These are phyloP conservation scores for Galeopsis tetrahit DNA, from an alignment of 257 asterid genomes.

Conservation along the genomic window DNA sequence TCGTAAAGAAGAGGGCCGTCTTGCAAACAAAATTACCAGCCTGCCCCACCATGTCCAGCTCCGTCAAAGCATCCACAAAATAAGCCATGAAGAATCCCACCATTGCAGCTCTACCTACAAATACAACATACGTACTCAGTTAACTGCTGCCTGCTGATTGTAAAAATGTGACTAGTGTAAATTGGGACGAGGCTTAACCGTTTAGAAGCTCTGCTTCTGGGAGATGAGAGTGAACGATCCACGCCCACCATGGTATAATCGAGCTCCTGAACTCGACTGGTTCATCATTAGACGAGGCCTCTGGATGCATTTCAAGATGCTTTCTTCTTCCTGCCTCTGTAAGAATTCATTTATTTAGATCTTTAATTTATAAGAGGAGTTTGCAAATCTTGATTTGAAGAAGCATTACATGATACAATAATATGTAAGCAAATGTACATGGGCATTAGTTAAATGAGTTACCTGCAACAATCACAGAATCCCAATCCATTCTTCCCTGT, in stretches of 20 bases:
- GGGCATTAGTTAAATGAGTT: too few species aligned
- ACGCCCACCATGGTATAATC: slow-evolving; percentile 76
- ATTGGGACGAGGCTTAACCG: slow-evolving; percentile 36
- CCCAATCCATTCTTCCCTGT: slow-evolving; percentile 74
- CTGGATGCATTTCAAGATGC: slow-evolving; percentile 60
- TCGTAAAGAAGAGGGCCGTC: slow-evolving; percentile 47
- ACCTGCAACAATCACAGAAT: slow-evolving; percentile 70
- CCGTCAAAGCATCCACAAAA: slow-evolving; percentile 62
- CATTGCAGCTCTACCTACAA: slow-evolving; percentile 78
- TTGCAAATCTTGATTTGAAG: too few species aligned
- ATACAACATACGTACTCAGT: neutral
- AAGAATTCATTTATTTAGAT: neutral
- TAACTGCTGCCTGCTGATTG: neutral
- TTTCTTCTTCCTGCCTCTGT: slow-evolving; percentile 72
- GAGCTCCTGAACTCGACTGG: slow-evolving; percentile 70
- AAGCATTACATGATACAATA: too few species aligned
- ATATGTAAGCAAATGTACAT: too few species aligned
- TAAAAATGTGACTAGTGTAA: neutral
- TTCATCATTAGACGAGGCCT: slow-evolving; percentile 61
- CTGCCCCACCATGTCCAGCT: slow-evolving; percentile 65
- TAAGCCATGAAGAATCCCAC: slow-evolving; percentile 72
- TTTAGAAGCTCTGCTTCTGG: slow-evolving; percentile 72
- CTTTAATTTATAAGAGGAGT: too few species aligned
- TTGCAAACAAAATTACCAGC: slow-evolving; percentile 69
- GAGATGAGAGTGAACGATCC: slow-evolving; percentile 70